Conservation (phyloP, 768 basidiomycete species). For the Collybia nuda region DNA sequence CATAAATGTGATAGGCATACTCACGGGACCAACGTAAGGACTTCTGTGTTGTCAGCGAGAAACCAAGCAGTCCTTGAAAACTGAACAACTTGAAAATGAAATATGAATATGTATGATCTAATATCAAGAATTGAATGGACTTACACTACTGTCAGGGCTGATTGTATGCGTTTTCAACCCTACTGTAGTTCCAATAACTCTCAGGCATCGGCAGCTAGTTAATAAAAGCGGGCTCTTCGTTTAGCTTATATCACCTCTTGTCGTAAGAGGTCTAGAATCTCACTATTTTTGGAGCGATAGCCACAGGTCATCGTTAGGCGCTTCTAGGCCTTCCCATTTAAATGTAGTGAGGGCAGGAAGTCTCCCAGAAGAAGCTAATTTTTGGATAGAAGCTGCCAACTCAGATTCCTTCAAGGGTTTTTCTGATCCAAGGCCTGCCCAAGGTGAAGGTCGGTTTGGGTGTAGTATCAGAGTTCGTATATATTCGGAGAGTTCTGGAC, state of each 20-base stretch:
- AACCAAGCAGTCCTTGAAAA: constrained; percentile 13
- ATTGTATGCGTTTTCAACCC: constrained; percentile 13
- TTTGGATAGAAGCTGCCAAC: constrained; percentile 9
- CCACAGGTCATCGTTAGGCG: constrained; percentile 16
- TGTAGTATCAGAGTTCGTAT: constrained; percentile 7
- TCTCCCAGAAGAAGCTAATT: constrained; percentile 8
- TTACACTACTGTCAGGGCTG: constrained; percentile 13
- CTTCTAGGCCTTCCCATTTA: constrained; percentile 17
- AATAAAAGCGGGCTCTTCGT: not conserved
- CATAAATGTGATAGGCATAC: not conserved
- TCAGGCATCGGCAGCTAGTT: constrained; percentile 15
- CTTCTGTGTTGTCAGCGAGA: constrained; percentile 13
- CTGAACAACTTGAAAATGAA: constrained; percentile 12
- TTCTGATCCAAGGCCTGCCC: constrained; percentile 5
- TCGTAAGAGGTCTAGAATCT: not conserved
- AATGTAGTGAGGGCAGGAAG: constrained; percentile 11
- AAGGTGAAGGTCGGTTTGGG: constrained; percentile 10
- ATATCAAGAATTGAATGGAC: not conserved
- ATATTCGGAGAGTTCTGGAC: constrained; percentile 3
- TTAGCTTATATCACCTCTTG: no score
- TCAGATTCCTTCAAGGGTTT: constrained; percentile 8
- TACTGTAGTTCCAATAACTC: constrained; percentile 13
- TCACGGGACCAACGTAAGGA: constrained; percentile 1
- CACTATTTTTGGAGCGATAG: constrained; percentile 12
- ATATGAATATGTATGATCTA: not conserved